Conservation (phyloP, 768 basidiomycete species). For the Lactarius sp. region DNA sequence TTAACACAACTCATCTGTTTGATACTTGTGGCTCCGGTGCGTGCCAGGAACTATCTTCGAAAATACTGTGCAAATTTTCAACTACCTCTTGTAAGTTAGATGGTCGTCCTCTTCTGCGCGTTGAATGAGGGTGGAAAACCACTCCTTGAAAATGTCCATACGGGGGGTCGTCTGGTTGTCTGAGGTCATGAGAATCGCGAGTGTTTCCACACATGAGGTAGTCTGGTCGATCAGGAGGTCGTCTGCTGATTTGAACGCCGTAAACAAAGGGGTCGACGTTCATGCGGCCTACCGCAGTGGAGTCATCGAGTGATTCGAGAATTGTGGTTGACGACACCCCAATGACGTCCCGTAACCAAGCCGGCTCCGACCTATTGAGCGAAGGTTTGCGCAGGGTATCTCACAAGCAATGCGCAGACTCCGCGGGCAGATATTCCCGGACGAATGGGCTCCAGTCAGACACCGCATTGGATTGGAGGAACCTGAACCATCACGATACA, state of each 20-base stretch:
- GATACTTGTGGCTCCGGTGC: too few species aligned
- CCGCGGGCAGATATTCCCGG: too few species aligned
- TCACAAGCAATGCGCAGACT: too few species aligned
- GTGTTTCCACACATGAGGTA: not conserved
- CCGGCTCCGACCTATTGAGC: not conserved
- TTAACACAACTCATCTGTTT: too few species aligned
- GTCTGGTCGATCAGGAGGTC: not conserved
- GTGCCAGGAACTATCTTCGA: not conserved
- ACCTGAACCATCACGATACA: too few species aligned
- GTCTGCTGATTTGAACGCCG: not conserved
- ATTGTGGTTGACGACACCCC: not conserved
- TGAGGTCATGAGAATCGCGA: not conserved
- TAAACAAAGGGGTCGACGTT: not conserved
- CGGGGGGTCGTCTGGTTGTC: not conserved
- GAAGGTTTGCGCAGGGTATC: too few species aligned
- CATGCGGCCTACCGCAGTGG: not conserved
- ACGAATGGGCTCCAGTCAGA: too few species aligned
- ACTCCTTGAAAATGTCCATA: not conserved
- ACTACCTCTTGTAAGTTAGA: slow-evolving; percentile 28
- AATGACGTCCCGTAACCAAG: not conserved
- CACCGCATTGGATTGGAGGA: too few species aligned
- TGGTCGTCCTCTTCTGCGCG: slow-evolving; percentile 18
- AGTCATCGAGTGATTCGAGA: not conserved
- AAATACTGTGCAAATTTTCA: not conserved
- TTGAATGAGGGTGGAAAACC: not conserved